Evolutionary conservation across 2,329 filamentous ascomycete species (phyloP).

Genomic region (Ceratocystis eucalypticola): DNA sequence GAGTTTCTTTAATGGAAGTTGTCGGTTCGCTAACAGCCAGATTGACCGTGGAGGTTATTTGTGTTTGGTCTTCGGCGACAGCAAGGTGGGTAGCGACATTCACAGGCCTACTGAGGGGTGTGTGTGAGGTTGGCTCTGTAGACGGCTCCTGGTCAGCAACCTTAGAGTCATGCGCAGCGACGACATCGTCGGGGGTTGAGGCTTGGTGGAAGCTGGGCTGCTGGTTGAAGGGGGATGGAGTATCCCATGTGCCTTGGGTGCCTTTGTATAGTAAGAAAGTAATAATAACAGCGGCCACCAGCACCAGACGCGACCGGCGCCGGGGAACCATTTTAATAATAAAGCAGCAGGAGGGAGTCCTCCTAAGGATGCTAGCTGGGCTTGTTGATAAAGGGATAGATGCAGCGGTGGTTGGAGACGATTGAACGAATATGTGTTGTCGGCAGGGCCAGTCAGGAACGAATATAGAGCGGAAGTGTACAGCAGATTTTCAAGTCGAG

Average conservation of each 20-base stretch:
- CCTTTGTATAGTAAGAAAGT: constrained; percentile 42
- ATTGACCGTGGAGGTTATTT: not conserved
- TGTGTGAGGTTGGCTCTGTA: not conserved
- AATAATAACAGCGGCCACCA: constrained; percentile 41
- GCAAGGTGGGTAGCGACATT: not conserved
- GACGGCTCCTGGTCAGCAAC: not conserved
- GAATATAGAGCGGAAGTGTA: not conserved
- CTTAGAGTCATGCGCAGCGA: not conserved
- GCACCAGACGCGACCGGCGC: constrained; percentile 48
- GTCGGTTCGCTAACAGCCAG: not conserved
- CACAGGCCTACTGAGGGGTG: not conserved
- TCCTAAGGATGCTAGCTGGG: not conserved
- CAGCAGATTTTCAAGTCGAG: not conserved
- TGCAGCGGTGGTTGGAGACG: not conserved
- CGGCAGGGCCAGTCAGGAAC: not conserved
- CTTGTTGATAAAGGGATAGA: not conserved
- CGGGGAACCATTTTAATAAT: constrained; percentile 30
- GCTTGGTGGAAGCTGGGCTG: not conserved
- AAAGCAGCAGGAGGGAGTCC: not conserved
- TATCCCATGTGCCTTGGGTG: constrained; percentile 28
- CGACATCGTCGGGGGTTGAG: not conserved
- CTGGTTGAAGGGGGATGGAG: constrained; percentile 13
- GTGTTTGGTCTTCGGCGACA: not conserved
- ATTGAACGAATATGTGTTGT: not conserved
- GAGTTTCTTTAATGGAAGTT: not conserved